Conservation (phyloP, 345 rosid species). For the Citrus sinensis region DVS_A1.0 CM039165.1:21489501-21490000, state of each 20-base stretch:
- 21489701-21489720: conserved; percentile 22
- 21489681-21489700: conserved; percentile 8
- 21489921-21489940: not conserved
- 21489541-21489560: too few species aligned
- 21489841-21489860: not conserved
- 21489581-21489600: too few species aligned
- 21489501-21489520: too few species aligned
- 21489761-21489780: not conserved
- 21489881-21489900: not conserved
- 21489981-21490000: not conserved
- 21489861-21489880: not conserved
- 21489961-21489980: not conserved
- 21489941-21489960: too few species aligned
- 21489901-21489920: not conserved
- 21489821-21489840: not conserved
- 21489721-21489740: not conserved
- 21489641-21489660: not conserved
- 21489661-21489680: not conserved
- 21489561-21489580: too few species aligned
- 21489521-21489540: too few species aligned
- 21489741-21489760: not conserved
- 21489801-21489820: not conserved
- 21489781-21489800: not conserved
- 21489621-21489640: too few species aligned
- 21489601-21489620: too few species aligned